phyloP scores from a whole-genome alignment of 371 early-diverging fungal species.

The Basidiobolus meristosporus region DNA sequence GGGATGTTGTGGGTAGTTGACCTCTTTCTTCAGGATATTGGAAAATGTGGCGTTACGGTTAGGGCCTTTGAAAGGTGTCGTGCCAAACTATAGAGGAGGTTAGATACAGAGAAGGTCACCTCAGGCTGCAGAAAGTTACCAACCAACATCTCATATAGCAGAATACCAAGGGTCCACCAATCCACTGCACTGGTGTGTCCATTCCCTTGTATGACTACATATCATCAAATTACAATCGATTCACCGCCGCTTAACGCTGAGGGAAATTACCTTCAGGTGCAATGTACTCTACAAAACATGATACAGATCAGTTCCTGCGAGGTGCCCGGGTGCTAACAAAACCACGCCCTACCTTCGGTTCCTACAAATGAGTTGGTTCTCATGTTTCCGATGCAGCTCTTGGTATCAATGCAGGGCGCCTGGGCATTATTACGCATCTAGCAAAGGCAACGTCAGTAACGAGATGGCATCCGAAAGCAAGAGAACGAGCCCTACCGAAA shows the following conservation, averaged over 20 bases:
- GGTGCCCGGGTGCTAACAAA: not conserved
- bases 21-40: constrained; percentile 59
- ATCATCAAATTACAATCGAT: too few relatives aligned
- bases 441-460: not conserved
- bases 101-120: not conserved
- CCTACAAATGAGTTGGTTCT: constrained; percentile 94
- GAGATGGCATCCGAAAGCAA: too few relatives aligned
- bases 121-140: constrained; percentile 3
- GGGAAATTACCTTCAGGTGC: constrained; percentile 55
- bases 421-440: constrained; percentile 2
- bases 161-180: constrained; percentile 97
- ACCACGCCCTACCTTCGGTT: constrained; percentile 48
- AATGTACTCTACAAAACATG: constrained; percentile 52
- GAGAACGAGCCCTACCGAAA: constrained; percentile 3
- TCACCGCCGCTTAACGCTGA: too few relatives aligned
- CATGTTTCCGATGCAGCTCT: constrained; percentile 60
- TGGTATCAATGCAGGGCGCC: constrained; percentile 62
- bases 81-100: constrained; percentile 36
- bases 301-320: not conserved
- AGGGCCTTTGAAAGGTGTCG: constrained; percentile 86
- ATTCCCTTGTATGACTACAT: constrained; percentile 62
- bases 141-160: constrained; percentile 91
- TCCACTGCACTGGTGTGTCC: constrained; percentile 55
- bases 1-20: constrained; percentile 43
- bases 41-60: constrained; percentile 70